A percentile compares a stretch with the other conserved stretches of the same genome.
These are phyloP conservation scores for Pilaira anomala DNA, from an alignment of 192 early-diverging fungal genomes.

Conservation along the genomic window DNA sequence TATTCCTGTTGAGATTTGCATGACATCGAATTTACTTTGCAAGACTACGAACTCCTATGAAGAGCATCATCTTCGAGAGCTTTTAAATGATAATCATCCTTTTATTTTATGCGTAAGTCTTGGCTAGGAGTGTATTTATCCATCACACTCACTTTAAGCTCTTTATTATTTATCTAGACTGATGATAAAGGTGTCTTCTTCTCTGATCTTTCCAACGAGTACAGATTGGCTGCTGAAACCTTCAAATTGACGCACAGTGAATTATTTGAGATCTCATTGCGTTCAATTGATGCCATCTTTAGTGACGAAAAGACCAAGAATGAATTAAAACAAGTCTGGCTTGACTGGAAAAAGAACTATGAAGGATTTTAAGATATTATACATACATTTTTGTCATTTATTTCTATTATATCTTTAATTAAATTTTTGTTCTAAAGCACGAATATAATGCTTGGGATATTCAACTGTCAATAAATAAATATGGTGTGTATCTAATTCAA, in stretches of 20 bases:
- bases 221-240: slow-evolving; percentile 30
- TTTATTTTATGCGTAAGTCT: slow-evolving; percentile 50
- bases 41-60: slow-evolving; percentile 50
- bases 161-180: slow-evolving; percentile 25
- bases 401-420: slow-evolving; percentile 19
- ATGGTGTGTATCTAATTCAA: slow-evolving; percentile 46
- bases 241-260: slow-evolving; percentile 34
- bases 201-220: slow-evolving; percentile 39
- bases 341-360: slow-evolving; percentile 21
- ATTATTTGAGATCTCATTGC: slow-evolving; percentile 38
- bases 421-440: slow-evolving; percentile 58
- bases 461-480: slow-evolving; percentile 50
- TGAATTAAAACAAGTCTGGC: slow-evolving; percentile 13
- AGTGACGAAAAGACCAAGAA: slow-evolving; percentile 31
- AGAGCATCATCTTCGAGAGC: slow-evolving; percentile 52
- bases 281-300: slow-evolving; percentile 45
- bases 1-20: slow-evolving; percentile 59
- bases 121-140: not conserved
- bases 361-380: not conserved
- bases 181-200: slow-evolving; percentile 46
- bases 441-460: slow-evolving; percentile 59
- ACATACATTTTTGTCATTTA: not conserved
- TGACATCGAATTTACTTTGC: slow-evolving; percentile 62
- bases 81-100: slow-evolving; percentile 41
- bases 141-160: not conserved